Evolutionary conservation across 2,329 filamentous ascomycete genomes (phyloP), one percentile per base, ranked within the genome.

Genomic region (Cladophialophora carrionii): DNA sequence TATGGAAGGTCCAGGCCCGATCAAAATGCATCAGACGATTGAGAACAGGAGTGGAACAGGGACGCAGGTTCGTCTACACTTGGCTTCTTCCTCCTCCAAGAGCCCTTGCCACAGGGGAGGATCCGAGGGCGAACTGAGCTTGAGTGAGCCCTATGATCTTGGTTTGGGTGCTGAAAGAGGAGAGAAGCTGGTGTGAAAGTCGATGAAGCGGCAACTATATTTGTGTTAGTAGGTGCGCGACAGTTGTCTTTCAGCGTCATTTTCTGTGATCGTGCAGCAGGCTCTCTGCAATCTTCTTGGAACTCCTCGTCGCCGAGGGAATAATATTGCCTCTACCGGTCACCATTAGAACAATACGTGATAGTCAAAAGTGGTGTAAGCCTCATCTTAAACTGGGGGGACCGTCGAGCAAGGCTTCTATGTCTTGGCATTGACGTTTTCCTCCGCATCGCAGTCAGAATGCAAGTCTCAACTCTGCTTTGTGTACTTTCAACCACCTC

Each of bases 11-110:
- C 60, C 60, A 20, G 60, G 60, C 1, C 60, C 51, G n/a, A 56
- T 62, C 60, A 63, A 53, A 37, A 63, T 63, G 61, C 61, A 63
- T 55, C 61, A 63, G 24, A 63, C 54, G 17, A 63, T 63, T 31
- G 61, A 63, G 32, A 63, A 63, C 43, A 51, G 61, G 24, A 58
- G 54, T 32, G 61, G 61, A 20, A 52, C 61, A 49, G 61, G 61
- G 12, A 41, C 43, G 9, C 61, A 63, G 37, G 61, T 63, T 34
- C 60, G 60, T n/a, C 41, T 62, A 12, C 60, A 62, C 32, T 26
- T 62, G 5, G 60, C 60, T 48, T 53, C 60, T 12, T n/a, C 60
- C 3, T 54, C 37, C 14, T 56, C 29, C 37, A 12, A 6, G 9
- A 22, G 24, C 2, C 32, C 31, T 49, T 57, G 60, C 32, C 51